Conservation (phyloP, 768 basidiomycete genomes). For the Suillus placidus region DNA sequence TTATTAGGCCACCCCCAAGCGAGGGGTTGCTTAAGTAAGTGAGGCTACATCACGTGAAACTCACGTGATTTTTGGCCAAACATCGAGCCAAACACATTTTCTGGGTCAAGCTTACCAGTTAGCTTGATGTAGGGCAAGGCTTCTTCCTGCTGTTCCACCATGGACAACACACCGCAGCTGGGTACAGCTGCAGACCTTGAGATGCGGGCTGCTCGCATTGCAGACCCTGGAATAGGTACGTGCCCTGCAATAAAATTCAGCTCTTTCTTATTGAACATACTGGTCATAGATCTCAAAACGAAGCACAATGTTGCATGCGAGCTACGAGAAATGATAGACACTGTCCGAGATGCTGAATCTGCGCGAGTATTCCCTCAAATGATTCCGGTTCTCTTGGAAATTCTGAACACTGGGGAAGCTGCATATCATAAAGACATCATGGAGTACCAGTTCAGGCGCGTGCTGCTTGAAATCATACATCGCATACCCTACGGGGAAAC, state of each 20-base stretch:
- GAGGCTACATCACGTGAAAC: conserved; percentile 26
- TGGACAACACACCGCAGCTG: conserved; percentile 48
- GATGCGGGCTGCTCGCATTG: conserved; percentile 69
- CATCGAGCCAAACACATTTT: conserved; percentile 34
- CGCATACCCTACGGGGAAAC: conserved; percentile 82
- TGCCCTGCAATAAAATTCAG: conserved; percentile 5
- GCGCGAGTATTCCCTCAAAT: conserved; percentile 70
- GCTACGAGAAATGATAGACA: conserved; percentile 81
- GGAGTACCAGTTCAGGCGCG: conserved; percentile 84
- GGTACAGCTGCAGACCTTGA: conserved; percentile 63
- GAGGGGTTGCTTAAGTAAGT: neutral
- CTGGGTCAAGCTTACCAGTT: conserved; percentile 24
- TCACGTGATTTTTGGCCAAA: conserved; percentile 38
- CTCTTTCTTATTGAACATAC: conserved; percentile 5
- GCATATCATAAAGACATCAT: conserved; percentile 65
- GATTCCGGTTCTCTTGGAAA: conserved; percentile 72
- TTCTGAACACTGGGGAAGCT: conserved; percentile 69
- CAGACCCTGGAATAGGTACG: conserved; percentile 74
- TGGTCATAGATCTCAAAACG: conserved; percentile 61
- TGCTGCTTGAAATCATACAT: conserved; percentile 86
- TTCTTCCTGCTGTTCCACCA: conserved; percentile 20
- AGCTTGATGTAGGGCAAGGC: neutral
- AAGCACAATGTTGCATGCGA: conserved; percentile 75
- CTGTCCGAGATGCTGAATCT: conserved; percentile 74
- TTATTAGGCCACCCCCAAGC: neutral